phyloP scores from a whole-genome alignment of 2,329 filamentous ascomycete genomes.

The Atkinsonella texensis region DNA sequence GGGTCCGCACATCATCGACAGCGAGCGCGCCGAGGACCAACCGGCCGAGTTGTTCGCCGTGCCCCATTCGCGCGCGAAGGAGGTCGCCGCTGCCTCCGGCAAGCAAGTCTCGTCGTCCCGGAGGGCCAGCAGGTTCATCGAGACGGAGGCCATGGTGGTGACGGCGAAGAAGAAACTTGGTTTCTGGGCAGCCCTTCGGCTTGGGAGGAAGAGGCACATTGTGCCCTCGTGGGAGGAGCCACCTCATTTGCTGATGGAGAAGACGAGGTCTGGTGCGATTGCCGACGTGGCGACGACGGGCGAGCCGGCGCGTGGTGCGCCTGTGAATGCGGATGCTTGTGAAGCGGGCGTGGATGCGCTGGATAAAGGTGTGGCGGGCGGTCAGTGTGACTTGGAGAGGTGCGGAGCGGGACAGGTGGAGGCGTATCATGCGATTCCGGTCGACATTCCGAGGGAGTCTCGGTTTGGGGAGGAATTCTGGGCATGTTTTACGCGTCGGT shows the following conservation, averaged over 20 bases:
- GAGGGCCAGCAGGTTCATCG: not conserved
- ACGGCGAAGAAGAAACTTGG: conserved; percentile 1
- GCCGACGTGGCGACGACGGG: too few relatives aligned
- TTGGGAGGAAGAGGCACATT: not conserved
- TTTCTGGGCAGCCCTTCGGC: conserved; percentile 3
- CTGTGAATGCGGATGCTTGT: too few relatives aligned
- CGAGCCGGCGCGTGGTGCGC: too few relatives aligned
- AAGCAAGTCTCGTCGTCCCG: not conserved
- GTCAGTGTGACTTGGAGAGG: not conserved
- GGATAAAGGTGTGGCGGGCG: not conserved
- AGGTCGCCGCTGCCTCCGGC: not conserved
- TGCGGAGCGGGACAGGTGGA: not conserved
- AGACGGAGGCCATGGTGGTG: not conserved
- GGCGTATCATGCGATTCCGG: not conserved
- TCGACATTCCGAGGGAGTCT: conserved; percentile 1
- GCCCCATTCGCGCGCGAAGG: not conserved
- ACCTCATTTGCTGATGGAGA: not conserved
- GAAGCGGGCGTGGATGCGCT: too few relatives aligned
- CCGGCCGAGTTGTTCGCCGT: not conserved
- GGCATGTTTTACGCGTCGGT: not conserved
- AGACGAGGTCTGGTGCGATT: not conserved
- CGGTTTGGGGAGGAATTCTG: conserved; percentile 1
- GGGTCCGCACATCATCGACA: conserved; percentile 3
- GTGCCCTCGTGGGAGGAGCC: not conserved
- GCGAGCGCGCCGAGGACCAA: conserved; percentile 2